phyloP scores from a whole-genome alignment of 495 filamentous ascomycete species.

The Aspergillus avenaceus region DNA sequence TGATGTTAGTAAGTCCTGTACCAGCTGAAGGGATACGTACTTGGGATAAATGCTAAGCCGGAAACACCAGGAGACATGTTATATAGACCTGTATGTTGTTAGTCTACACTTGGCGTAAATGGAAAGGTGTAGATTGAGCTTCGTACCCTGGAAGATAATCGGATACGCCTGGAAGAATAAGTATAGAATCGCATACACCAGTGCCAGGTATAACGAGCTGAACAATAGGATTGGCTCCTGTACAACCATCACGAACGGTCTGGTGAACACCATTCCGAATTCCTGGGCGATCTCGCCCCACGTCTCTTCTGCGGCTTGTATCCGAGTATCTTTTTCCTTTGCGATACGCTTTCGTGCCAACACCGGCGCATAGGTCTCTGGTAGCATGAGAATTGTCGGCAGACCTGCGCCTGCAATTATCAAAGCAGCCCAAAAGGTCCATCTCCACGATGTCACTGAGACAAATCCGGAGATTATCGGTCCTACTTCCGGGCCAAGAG shows the following conservation, averaged over 20 bases:
- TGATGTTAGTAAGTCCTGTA: neutral
- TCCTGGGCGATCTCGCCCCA: neutral
- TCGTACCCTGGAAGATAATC: constrained; percentile 51
- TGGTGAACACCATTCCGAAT: constrained; percentile 17
- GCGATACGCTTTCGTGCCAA: constrained; percentile 52
- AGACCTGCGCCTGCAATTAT: constrained; percentile 32
- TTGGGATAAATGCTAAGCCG: constrained; percentile 32
- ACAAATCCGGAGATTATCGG: constrained; percentile 27
- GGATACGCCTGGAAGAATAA: constrained; percentile 59
- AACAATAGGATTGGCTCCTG: constrained; percentile 43
- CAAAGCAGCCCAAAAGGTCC: constrained; percentile 50
- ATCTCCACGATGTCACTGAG: constrained; percentile 48
- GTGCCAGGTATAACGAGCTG: constrained; percentile 51
- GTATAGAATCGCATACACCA: constrained; percentile 60
- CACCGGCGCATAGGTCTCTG: constrained; percentile 64
- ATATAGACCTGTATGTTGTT: constrained; percentile 39
- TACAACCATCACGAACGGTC: constrained; percentile 41
- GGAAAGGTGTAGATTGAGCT: neutral
- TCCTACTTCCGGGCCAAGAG: constrained; percentile 30
- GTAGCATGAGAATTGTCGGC: constrained; percentile 40
- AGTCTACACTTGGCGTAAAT: neutral
- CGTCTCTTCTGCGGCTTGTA: no score
- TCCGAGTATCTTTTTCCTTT: constrained; percentile 31
- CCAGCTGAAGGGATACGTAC: constrained; percentile 7
- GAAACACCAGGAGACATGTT: constrained; percentile 31